Evolutionary conservation across 495 filamentous ascomycete genomes (phyloP), one percentile per base, ranked within the genome.

Genomic region (Podospora pseudocomata): DNA sequence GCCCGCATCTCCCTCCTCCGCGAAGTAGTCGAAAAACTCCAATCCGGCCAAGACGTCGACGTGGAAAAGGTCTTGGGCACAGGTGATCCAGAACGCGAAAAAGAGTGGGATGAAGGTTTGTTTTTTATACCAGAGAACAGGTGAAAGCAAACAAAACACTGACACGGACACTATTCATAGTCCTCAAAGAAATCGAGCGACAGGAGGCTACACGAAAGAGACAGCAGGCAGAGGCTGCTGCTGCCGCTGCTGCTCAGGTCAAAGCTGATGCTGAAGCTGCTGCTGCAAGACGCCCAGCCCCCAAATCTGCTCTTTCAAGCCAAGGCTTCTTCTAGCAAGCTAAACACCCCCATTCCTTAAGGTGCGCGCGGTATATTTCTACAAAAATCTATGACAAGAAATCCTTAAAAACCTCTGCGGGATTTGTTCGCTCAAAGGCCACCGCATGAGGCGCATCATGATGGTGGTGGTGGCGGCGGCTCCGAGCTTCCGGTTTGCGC

Each of bases 41-140:
- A 96, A 76, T 86, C 79, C 30, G 96, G 95, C 16, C 93, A 99
- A 79, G 85, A 93, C 23, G 92, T 98, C 13, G 93, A 98, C 79
- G 92, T 98, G 7, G 92, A 93, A 74, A 88, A 85, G 72, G 79
- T 89, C 64, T 74, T 99, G 65, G 95, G 95, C 7, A 91, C 92
- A 1, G 93, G 94, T 0, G 88, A 94, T 77, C 78, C 83, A 32
- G 84, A 84, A 70, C 86, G 86, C 77, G 95, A 98, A 77, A 80
- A 83, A 73, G 91, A 91, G 74, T 99, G 96, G 95, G 91, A 94
- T 78, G 90, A 96, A 73, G 88, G 92, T 93, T 61, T 79, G 80
- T 61, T 49, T 9, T 49, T 13, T 49, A 16, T 49, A 13, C 15
- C 15, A 49, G 15, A 65, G 59, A 9, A 54, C 18, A 4, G 13